These are phyloP conservation scores for Aspergillus fructus DNA, from an alignment of 2,329 filamentous ascomycete species.

Conservation along the genomic window DNA sequence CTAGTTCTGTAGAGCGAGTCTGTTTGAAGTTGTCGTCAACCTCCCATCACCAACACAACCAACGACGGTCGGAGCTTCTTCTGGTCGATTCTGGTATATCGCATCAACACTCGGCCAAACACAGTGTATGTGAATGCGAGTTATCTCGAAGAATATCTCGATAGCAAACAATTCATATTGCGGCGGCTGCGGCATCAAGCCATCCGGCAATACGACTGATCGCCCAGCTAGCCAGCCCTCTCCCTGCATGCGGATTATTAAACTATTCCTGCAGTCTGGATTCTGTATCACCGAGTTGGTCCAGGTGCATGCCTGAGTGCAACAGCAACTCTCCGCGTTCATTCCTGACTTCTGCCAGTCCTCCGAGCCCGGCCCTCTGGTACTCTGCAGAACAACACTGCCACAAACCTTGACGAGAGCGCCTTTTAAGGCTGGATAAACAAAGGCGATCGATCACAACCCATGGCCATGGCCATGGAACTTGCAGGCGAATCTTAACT, in stretches of 20 bases:
- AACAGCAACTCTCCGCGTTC: neutral
- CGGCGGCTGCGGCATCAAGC: neutral
- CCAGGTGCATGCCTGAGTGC: neutral
- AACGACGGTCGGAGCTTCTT: too few species aligned
- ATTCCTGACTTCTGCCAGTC: neutral
- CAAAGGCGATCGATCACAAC: neutral
- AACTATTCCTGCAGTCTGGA: neutral
- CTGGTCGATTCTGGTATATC: too few species aligned
- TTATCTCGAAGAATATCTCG: neutral
- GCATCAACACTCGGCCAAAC: too few species aligned
- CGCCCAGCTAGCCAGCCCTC: neutral
- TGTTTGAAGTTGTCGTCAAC: too few species aligned
- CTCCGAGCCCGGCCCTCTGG: neutral
- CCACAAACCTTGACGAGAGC: neutral
- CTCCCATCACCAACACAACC: too few species aligned
- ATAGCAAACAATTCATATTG: neutral
- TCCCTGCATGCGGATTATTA: conserved; percentile 2
- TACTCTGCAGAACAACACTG: neutral
- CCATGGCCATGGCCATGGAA: neutral
- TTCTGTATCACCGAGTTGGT: neutral
- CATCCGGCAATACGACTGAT: neutral
- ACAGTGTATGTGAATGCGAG: neutral
- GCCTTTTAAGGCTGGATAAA: neutral
- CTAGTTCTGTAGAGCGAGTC: too few species aligned
- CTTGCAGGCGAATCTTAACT: neutral